Conservation (phyloP, 225 moss, liverwort and hornwort species). For the Physcomitrellopsis africana region DNA sequence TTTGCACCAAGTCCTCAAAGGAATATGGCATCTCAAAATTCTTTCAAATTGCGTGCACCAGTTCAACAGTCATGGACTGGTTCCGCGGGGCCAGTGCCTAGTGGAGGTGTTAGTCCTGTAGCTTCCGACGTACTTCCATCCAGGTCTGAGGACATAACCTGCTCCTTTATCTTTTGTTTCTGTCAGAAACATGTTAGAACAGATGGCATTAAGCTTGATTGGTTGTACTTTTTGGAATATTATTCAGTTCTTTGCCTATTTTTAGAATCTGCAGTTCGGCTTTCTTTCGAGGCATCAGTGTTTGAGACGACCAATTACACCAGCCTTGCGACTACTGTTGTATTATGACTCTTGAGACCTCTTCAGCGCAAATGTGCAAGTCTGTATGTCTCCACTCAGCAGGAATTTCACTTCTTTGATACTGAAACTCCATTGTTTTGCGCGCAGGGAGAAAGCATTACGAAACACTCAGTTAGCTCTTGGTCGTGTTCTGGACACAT, state of each 20-base stretch:
- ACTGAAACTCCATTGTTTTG: constrained; percentile 15
- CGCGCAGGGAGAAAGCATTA: constrained; percentile 80
- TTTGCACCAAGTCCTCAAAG: constrained; percentile 62
- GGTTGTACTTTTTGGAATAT: background rate
- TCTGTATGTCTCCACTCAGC: background rate
- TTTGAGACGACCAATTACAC: background rate
- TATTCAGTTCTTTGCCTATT: constrained; percentile 2
- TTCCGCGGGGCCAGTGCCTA: constrained; percentile 55
- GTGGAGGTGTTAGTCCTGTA: constrained; percentile 55
- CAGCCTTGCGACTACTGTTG: constrained; percentile 4
- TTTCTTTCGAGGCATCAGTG: background rate
- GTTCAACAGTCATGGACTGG: constrained; percentile 70
- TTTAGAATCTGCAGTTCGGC: constrained; percentile 12
- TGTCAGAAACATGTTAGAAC: no score
- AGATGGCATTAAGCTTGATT: background rate
- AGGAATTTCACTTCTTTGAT: constrained; percentile 11
- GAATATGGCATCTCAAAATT: constrained; percentile 67
- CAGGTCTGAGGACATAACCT: constrained; percentile 37
- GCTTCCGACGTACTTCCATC: constrained; percentile 90
- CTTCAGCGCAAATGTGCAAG: background rate
- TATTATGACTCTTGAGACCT: background rate
- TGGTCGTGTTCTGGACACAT: constrained; percentile 94
- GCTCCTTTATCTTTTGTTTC: background rate
- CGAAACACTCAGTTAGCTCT: constrained; percentile 93
- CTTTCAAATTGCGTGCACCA: constrained; percentile 80